Evolutionary conservation across 345 rosid species (phyloP).

Genomic region (Eucalyptus fibrosa): DNA sequence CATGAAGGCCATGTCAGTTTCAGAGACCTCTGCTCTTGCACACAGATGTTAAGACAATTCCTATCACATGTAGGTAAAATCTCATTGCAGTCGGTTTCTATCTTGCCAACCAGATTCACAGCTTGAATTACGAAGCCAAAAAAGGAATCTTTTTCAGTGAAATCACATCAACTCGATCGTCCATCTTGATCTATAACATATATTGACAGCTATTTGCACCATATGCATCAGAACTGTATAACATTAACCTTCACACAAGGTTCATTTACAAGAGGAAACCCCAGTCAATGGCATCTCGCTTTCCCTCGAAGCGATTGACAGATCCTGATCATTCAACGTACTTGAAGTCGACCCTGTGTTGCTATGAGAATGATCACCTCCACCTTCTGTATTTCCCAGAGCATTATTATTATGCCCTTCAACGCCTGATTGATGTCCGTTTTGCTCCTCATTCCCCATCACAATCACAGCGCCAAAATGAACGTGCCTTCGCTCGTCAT

Average conservation of each 20-base stretch:
- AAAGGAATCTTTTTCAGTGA: background rate
- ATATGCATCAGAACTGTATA: background rate
- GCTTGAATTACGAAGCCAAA: background rate
- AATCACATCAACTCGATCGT: background rate
- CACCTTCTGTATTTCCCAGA: background rate
- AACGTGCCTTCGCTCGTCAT: constrained; percentile 12
- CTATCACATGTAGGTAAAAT: background rate
- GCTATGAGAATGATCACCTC: background rate
- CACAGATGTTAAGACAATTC: background rate
- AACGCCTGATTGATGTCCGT: background rate
- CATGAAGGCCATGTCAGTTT: background rate
- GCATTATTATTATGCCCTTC: background rate
- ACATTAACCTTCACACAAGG: background rate
- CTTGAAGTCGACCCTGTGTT: background rate
- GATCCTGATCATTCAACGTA: background rate
- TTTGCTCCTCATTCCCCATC: constrained; percentile 10
- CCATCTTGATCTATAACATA: background rate
- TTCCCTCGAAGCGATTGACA: background rate
- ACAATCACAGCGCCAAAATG: constrained; percentile 37
- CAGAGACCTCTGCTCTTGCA: background rate
- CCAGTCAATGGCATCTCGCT: constrained; percentile 13
- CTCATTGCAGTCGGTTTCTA: background rate
- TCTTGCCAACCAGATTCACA: background rate
- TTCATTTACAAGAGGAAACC: background rate
- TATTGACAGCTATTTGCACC: background rate